Evolutionary conservation across 257 asterid genomes (phyloP).

Genomic region (Buddleja alternifolia): DNA sequence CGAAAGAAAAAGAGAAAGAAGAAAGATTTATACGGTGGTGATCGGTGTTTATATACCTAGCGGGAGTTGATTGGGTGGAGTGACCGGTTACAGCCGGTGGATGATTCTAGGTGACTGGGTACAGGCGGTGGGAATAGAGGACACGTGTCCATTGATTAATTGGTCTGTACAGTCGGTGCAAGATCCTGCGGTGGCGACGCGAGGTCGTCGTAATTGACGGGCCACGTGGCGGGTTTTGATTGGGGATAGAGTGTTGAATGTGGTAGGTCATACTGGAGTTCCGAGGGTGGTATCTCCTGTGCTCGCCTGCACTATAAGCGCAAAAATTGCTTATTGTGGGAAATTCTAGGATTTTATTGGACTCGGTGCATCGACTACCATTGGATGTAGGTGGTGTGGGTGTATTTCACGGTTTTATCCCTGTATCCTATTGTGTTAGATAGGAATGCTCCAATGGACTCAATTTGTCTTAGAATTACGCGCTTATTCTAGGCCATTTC

Average conservation of each 20-base stretch:
- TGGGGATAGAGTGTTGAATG: constrained; percentile 25
- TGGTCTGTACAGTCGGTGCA: constrained; percentile 41
- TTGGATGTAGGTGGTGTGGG: too few relatives aligned
- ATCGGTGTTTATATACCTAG: constrained; percentile 58
- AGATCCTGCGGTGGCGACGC: constrained; percentile 59
- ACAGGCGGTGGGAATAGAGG: constrained; percentile 29
- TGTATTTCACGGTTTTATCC: too few relatives aligned
- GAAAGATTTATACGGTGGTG: constrained; percentile 18
- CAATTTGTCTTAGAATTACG: too few relatives aligned
- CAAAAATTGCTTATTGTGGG: too few relatives aligned
- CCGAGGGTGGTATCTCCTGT: neutral
- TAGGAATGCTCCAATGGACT: too few relatives aligned
- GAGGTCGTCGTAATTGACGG: constrained; percentile 34
- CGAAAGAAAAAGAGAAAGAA: neutral
- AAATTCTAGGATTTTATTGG: too few relatives aligned
- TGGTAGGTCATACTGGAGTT: constrained; percentile 30
- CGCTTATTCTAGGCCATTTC: too few relatives aligned
- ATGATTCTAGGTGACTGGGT: constrained; percentile 40
- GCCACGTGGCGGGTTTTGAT: constrained; percentile 47
- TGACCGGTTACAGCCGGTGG: constrained; percentile 55
- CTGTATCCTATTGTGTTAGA: too few relatives aligned
- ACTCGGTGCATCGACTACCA: too few relatives aligned
- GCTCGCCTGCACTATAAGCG: neutral
- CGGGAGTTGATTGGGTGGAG: constrained; percentile 50
- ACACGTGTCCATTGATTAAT: constrained; percentile 41